Base-by-base conservation (phyloP, 306 rosid species). In the Lathyrus oleraceus region DNA sequence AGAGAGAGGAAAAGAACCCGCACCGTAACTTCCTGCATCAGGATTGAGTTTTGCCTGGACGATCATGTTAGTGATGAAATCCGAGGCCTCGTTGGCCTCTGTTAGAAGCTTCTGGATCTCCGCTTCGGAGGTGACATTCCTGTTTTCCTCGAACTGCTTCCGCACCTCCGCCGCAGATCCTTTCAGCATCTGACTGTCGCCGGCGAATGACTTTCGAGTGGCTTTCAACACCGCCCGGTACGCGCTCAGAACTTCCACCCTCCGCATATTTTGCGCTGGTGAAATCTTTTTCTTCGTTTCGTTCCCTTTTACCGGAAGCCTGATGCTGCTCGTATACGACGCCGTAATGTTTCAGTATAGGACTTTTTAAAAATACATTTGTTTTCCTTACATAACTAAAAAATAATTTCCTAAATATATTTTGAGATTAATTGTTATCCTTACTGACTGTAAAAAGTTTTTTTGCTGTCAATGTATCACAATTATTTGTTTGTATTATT, bases 41-140 rank as follows among this genome's bases (percentile, higher is more conserved):
- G 92, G 32, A 73, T 85, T 91, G 61, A 87, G 95, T 49, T 83
- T 87, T 43, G 97, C 99, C 76, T 94, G 97, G 72, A 94, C 88
- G 76, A 94, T 71, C 96, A 88, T 91, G 82, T 74, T 74, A 83
- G 91, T 64, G 71, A 94, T 80, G 86, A 94, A 94, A 67, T 79
- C 85, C 20, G 95, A 81, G 66, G 97, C 97, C 75, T 94, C 97
- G 6, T 60, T 70, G 6, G 98, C 99, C 52, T 91, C 91, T 52
- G 72, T 80, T 39, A 94, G 91, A 23, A 82, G 92, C 68, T 70
- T 84, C 78, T 82, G 96, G 84, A 90, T 87, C 87, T 91, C 97
- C 0, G 63, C 38, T 12, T 85, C 89, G 11, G 96, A 84, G 64
- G 77, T 72, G 44, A 87, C 91, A 14, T 67, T 61, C 61, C 56